Conservation (phyloP, 805 yeast genomes). For the Monosporozyma aquatica region DNA sequence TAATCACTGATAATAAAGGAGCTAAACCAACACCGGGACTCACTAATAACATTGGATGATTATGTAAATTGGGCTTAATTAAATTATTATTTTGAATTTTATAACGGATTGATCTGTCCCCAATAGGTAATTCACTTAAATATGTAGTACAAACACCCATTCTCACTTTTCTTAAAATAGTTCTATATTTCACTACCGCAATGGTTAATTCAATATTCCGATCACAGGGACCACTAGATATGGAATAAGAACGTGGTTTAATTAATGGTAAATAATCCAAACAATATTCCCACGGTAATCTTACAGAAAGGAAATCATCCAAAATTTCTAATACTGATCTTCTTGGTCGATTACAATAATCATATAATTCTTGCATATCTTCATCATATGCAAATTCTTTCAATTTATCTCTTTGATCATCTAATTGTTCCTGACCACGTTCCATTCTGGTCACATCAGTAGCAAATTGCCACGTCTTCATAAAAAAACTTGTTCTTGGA, state of each 20-base stretch:
- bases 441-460: constrained; percentile 35
- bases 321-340: constrained; percentile 78
- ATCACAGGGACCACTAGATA: constrained; percentile 47
- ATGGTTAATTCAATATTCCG: constrained; percentile 59
- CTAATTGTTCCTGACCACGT: constrained; percentile 28
- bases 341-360: constrained; percentile 90
- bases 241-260: constrained; percentile 76
- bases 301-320: constrained; percentile 68
- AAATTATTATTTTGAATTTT: constrained; percentile 39
- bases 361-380: constrained; percentile 72
- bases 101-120: constrained; percentile 42
- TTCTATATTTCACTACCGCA: constrained; percentile 80
- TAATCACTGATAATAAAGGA: constrained; percentile 71
- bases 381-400: constrained; percentile 63
- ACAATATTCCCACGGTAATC: constrained; percentile 65
- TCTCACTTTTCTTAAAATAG: constrained; percentile 66
- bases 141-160: constrained; percentile 78
- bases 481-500: constrained; percentile 79
- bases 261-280: constrained; percentile 72
- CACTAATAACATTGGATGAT: constrained; percentile 55
- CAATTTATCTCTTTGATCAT: constrained; percentile 66
- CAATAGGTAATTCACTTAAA: constrained; percentile 42
- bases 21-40: constrained; percentile 98
- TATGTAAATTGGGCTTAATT: constrained; percentile 30
- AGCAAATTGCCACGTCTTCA: constrained; percentile 64